phyloP scores from a whole-genome alignment of 768 basidiomycete species.

The Mycena vulgaris region DNA sequence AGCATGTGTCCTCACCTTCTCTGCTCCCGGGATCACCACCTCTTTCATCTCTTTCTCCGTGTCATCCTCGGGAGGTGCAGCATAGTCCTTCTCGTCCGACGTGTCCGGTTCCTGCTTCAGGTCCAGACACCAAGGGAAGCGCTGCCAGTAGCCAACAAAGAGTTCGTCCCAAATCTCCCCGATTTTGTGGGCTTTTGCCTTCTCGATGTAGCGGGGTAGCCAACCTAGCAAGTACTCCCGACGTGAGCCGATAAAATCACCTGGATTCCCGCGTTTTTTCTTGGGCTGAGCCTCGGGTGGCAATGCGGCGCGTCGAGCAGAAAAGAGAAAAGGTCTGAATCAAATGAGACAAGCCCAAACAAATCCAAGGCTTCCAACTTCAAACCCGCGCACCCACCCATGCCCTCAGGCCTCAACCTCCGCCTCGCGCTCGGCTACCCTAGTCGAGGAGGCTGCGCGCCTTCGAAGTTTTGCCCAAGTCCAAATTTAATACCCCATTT shows the following conservation, averaged over 20 bases:
- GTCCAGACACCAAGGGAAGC: neutral
- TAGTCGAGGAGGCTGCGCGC: no score
- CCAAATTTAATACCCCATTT: no score
- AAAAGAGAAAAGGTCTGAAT: no score
- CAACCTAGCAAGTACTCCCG: neutral
- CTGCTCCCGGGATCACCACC: neutral
- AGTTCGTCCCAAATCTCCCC: neutral
- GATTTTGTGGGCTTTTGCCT: neutral
- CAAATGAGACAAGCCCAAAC: neutral
- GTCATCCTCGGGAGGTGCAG: neutral
- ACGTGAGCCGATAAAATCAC: constrained; percentile 15
- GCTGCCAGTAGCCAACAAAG: neutral
- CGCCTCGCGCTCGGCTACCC: no score
- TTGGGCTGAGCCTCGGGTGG: neutral
- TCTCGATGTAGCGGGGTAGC: neutral
- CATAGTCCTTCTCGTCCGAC: neutral
- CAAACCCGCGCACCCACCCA: no score
- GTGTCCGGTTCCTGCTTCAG: constrained; percentile 1
- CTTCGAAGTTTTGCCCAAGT: no score
- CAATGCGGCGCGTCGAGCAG: neutral
- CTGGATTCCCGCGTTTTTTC: neutral
- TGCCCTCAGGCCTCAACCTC: no score
- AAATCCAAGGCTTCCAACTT: no score
- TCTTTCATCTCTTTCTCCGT: neutral
- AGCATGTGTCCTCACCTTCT: neutral